Conservation (phyloP, 768 basidiomycete species). For the Russula foetens region DNA sequence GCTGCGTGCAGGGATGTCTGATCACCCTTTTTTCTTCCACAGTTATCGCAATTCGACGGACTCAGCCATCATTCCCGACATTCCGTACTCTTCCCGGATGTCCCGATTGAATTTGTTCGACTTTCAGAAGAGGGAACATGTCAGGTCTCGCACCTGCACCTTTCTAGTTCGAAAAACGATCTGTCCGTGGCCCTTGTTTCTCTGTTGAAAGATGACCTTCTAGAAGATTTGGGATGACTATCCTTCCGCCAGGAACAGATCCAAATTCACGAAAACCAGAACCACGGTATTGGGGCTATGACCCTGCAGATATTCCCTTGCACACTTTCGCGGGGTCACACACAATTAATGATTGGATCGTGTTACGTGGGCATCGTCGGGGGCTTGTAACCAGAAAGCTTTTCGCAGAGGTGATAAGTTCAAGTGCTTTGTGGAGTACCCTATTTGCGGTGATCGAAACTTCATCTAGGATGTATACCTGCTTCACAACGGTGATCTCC, state of each 20-base stretch:
- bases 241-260: slow-evolving; percentile 10
- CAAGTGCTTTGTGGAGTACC: slow-evolving; percentile 38
- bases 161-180: slow-evolving; percentile 32
- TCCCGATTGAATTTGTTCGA: slow-evolving; percentile 34
- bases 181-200: slow-evolving; percentile 48
- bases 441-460: slow-evolving; percentile 40
- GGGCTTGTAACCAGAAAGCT: slow-evolving; percentile 45
- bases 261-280: slow-evolving; percentile 52
- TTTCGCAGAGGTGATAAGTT: slow-evolving; percentile 41
- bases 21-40: slow-evolving; percentile 1
- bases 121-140: slow-evolving; percentile 41
- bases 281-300: slow-evolving; percentile 33
- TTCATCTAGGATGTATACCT: not conserved
- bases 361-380: slow-evolving; percentile 38
- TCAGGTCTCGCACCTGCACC: slow-evolving; percentile 47
- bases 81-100: slow-evolving; percentile 49
- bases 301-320: slow-evolving; percentile 35
- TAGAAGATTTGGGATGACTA: slow-evolving; percentile 16
- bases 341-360: slow-evolving; percentile 41
- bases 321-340: slow-evolving; percentile 24
- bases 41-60: slow-evolving; percentile 24
- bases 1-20: not conserved
- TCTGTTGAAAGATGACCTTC: slow-evolving; percentile 39
- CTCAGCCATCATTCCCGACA: slow-evolving; percentile 42
- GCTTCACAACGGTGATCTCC: not conserved